Evolutionary conservation across 2,329 filamentous ascomycete genomes (phyloP).

Genomic region (Colletotrichum tofieldiae): DNA sequence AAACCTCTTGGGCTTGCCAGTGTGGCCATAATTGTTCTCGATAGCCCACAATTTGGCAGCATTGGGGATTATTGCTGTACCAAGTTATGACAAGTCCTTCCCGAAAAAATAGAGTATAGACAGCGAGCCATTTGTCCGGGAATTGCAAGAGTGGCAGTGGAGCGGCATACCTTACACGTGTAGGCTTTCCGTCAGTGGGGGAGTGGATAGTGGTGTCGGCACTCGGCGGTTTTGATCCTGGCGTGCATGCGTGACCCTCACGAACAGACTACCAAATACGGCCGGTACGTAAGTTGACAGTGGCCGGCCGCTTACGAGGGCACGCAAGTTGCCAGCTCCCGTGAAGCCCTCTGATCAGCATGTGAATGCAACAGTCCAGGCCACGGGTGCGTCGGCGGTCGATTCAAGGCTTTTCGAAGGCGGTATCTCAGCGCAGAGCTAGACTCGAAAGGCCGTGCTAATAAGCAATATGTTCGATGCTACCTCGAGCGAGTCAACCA

Average conservation of each 20-base stretch:
- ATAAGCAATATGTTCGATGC: conserved; percentile 18
- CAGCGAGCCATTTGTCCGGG: neutral
- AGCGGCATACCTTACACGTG: neutral
- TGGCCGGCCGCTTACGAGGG: conserved; percentile 15
- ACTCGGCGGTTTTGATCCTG: conserved; percentile 1
- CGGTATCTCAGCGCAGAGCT: neutral
- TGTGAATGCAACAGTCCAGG: no score
- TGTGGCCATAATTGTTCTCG: conserved; percentile 42
- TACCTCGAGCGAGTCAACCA: conserved; percentile 25
- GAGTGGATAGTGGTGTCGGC: neutral
- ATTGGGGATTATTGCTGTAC: no score
- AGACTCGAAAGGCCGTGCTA: neutral
- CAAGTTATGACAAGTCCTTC: no score
- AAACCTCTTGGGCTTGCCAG: conserved; percentile 12
- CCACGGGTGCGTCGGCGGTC: no score
- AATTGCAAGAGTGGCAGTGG: conserved; percentile 2
- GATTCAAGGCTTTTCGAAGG: no score
- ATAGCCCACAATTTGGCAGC: neutral
- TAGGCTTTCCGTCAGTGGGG: neutral
- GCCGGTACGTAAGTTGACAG: neutral
- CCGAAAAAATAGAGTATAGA: no score
- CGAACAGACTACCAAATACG: neutral
- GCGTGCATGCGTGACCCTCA: neutral
- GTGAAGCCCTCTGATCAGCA: neutral
- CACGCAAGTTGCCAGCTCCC: neutral